A percentile compares a stretch with the other conserved stretches of the same genome.
Evolutionary conservation across 768 basidiomycete species (phyloP).

Genomic region (Lactifluus hygrophoroides): DNA sequence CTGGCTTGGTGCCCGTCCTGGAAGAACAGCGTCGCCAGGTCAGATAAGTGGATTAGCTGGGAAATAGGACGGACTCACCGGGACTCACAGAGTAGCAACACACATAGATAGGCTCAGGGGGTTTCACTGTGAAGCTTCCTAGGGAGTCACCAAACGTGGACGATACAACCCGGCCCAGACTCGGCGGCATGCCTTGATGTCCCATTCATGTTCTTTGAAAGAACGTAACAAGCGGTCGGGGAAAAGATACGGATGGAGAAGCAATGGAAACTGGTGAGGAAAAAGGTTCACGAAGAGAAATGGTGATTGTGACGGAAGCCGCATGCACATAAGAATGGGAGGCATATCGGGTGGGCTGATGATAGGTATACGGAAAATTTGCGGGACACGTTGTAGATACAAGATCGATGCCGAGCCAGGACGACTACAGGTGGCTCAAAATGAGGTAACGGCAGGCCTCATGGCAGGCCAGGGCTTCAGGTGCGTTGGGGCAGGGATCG

Average conservation of each 20-base stretch:
- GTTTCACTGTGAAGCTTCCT: neutral
- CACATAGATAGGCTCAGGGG: too few species aligned
- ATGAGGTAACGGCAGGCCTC: constrained; percentile 8
- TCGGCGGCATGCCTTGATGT: neutral
- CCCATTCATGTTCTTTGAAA: neutral
- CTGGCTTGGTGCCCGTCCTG: neutral
- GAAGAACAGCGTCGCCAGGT: neutral
- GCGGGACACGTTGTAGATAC: neutral
- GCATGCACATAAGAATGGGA: neutral
- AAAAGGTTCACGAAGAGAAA: neutral
- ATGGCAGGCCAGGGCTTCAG: constrained; percentile 10
- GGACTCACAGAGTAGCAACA: neutral
- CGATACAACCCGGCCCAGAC: neutral
- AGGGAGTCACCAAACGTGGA: neutral
- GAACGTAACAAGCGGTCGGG: constrained; percentile 1
- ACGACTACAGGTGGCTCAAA: neutral
- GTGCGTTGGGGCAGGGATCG: constrained; percentile 5
- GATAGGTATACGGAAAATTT: neutral
- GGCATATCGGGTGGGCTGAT: neutral
- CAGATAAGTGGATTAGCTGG: neutral
- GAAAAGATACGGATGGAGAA: neutral
- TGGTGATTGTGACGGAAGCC: neutral
- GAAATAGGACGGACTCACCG: too few species aligned
- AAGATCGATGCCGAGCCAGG: neutral
- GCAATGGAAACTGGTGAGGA: neutral